A percentile compares a stretch with the other conserved stretches of the same genome.
Conservation (phyloP, 352 stramenopile species). For the Aphanomyces stellatus region DNA sequence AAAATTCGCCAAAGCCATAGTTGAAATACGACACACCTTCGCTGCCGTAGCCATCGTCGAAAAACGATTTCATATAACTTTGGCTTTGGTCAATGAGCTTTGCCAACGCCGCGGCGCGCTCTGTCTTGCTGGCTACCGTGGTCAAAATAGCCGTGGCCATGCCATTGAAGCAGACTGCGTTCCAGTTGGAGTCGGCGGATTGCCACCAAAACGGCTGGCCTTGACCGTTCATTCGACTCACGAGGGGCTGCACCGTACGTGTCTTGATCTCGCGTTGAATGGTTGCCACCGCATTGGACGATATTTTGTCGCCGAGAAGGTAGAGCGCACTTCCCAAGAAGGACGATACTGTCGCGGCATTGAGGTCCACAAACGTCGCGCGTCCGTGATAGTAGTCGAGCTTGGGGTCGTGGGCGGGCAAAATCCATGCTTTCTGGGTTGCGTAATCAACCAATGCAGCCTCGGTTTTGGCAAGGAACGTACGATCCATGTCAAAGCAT, state of each 20-base stretch:
- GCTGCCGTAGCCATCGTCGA: background rate
- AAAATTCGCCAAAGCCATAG: background rate
- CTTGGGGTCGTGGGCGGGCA: background rate
- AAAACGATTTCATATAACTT: background rate
- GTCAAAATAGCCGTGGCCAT: background rate
- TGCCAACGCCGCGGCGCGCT: background rate
- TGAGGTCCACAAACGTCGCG: background rate
- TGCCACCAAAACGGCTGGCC: background rate
- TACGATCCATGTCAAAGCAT: background rate
- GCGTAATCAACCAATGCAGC: background rate
- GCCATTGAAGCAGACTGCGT: background rate
- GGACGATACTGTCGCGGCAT: background rate
- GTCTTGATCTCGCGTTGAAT: background rate
- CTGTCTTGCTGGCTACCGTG: background rate
- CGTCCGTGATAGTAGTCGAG: background rate
- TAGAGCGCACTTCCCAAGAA: background rate
- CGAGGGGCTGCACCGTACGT: background rate
- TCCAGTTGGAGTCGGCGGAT: background rate
- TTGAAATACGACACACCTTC: background rate
- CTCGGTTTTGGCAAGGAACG: background rate
- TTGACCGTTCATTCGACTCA: background rate
- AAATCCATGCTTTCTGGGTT: background rate
- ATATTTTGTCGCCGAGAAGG: background rate
- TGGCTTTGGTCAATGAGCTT: background rate
- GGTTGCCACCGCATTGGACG: background rate